phyloP scores from a whole-genome alignment of 2,329 filamentous ascomycete genomes.

The Cryphonectria carpinicola region DNA sequence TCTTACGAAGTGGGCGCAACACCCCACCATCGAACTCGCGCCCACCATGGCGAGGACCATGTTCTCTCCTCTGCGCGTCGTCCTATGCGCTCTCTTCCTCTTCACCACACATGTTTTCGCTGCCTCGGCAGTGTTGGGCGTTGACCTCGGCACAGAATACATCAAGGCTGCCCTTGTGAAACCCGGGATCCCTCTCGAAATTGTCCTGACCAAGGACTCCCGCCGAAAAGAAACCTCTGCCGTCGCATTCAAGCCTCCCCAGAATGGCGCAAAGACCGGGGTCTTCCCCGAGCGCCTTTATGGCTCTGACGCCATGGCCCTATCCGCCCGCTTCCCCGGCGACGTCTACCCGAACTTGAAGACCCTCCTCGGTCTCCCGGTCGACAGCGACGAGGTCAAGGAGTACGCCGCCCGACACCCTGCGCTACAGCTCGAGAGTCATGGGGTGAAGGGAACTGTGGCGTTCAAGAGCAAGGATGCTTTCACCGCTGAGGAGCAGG shows the following conservation, averaged over 20 bases:
- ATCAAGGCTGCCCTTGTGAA: constrained; percentile 96
- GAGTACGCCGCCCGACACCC: constrained; percentile 80
- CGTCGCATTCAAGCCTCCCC: constrained; percentile 89
- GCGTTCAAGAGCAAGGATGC: constrained; percentile 77
- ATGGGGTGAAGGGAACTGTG: constrained; percentile 67
- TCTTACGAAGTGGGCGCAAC: constrained; percentile 16
- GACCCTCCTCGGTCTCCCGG: constrained; percentile 76
- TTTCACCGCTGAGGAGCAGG: constrained; percentile 64
- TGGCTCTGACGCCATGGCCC: constrained; percentile 86
- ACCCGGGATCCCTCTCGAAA: constrained; percentile 94
- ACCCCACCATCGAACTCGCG: constrained; percentile 30
- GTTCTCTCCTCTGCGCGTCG: constrained; percentile 41
- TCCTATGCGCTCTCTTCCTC: constrained; percentile 46
- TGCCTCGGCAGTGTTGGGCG: constrained; percentile 77
- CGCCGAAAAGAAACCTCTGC: constrained; percentile 93
- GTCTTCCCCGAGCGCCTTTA: constrained; percentile 87
- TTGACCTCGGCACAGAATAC: constrained; percentile 95
- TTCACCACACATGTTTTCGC: constrained; percentile 56
- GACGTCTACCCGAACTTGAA: constrained; percentile 97
- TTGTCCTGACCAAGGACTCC: constrained; percentile 96
- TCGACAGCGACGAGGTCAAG: constrained; percentile 63
- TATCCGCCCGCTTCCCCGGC: constrained; percentile 84
- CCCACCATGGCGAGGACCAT: constrained; percentile 44
- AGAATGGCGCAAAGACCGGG: constrained; percentile 63
- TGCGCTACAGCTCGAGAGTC: constrained; percentile 69